phyloP scores from a whole-genome alignment of 106 monocot genomes.

The Dendrobium catenatum region DNA sequence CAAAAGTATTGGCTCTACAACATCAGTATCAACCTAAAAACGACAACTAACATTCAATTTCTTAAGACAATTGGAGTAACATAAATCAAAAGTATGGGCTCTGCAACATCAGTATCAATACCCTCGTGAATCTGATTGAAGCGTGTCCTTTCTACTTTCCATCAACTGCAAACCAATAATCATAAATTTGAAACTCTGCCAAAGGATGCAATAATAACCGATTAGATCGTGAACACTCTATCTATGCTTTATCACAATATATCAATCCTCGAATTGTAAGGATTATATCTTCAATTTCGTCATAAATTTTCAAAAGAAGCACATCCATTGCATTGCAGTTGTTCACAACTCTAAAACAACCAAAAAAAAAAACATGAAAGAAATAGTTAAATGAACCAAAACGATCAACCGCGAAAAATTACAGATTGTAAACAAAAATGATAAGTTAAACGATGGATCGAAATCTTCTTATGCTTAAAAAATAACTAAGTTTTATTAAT shows the following conservation, averaged over 20 bases:
- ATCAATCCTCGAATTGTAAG: neutral
- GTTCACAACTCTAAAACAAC: neutral
- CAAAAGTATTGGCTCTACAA: neutral
- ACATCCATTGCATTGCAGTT: neutral
- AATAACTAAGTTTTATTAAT: neutral
- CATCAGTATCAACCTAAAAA: neutral
- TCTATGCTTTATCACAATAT: neutral
- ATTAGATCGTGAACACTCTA: neutral
- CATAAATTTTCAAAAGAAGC: neutral
- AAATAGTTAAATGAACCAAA: neutral
- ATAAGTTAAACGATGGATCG: neutral
- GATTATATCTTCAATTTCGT: neutral
- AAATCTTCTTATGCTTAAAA: neutral
- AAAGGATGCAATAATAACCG: neutral
- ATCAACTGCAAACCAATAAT: neutral
- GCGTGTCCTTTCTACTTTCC: neutral
- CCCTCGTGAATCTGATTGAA: neutral
- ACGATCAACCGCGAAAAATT: neutral
- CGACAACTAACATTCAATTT: neutral
- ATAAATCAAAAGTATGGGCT: neutral
- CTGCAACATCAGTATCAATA: neutral
- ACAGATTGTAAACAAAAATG: neutral
- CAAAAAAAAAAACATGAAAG: neutral
- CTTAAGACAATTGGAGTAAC: neutral
- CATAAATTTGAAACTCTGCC: neutral